These are phyloP conservation scores for Brettanomyces nanus DNA, from an alignment of 805 yeast genomes.

Conservation along the genomic window DNA sequence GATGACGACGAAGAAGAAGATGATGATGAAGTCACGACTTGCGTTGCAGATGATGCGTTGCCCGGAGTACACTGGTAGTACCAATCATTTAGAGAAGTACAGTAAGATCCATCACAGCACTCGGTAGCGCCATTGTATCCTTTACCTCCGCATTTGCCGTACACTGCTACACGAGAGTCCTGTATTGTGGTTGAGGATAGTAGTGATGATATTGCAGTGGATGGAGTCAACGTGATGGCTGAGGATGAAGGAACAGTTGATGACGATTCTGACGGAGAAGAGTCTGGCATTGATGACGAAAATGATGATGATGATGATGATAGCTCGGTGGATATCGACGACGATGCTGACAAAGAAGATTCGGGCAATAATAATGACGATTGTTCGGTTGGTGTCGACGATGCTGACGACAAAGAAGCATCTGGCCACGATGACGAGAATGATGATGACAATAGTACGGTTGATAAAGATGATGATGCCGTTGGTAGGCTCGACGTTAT, in stretches of 20 bases:
- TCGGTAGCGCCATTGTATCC: conserved; percentile 13
- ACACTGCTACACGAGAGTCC: conserved; percentile 9
- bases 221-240: neutral
- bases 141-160: conserved; percentile 20
- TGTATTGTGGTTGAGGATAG: too few relatives aligned
- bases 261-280: neutral
- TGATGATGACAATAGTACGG: neutral
- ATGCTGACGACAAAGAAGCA: neutral
- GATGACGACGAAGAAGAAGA: too few relatives aligned
- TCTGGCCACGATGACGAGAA: neutral
- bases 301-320: neutral
- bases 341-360: too few relatives aligned
- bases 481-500: neutral
- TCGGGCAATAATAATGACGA: conserved; percentile 1
- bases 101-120: conserved; percentile 17
- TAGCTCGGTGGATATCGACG: too few relatives aligned
- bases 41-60: too few relatives aligned
- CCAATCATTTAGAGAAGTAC: conserved; percentile 16
- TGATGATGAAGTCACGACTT: too few relatives aligned
- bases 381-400: neutral
- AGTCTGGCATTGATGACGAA: too few relatives aligned
- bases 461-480: conserved; percentile 2
- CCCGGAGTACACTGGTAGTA: conserved; percentile 16
- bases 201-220: conserved; percentile 3
- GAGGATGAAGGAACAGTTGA: neutral